Evolutionary conservation across 2,329 filamentous ascomycete genomes (phyloP).

Genomic region (Grosmannia clavigera): DNA sequence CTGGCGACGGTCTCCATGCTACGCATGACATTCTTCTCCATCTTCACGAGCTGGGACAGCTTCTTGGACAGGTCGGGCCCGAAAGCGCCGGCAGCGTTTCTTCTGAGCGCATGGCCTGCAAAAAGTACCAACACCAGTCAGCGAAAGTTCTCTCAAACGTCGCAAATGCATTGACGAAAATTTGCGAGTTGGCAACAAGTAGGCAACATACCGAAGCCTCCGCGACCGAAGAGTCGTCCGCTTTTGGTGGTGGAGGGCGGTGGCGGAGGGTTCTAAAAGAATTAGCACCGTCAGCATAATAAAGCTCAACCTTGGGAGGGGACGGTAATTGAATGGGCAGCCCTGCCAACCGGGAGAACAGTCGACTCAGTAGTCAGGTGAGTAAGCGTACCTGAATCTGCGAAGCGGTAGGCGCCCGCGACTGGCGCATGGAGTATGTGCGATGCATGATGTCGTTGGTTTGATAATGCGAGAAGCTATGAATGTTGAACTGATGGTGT

Average conservation of each 20-base stretch:
- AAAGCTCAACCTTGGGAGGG: not conserved
- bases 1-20: slow-evolving; percentile 90
- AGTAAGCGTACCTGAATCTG: slow-evolving; percentile 39
- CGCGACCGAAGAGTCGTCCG: slow-evolving; percentile 75
- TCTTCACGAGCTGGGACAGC: slow-evolving; percentile 94
- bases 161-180: not conserved
- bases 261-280: slow-evolving; percentile 70
- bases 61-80: slow-evolving; percentile 90
- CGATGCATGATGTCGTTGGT: slow-evolving; percentile 63
- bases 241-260: slow-evolving; percentile 85
- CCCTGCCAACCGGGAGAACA: not conserved
- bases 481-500: not conserved
- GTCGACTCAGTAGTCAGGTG: too few species aligned
- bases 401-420: slow-evolving; percentile 88
- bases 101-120: slow-evolving; percentile 54
- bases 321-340: not conserved
- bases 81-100: slow-evolving; percentile 64
- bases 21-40: slow-evolving; percentile 99
- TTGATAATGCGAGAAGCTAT: not conserved
- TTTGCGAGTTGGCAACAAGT: slow-evolving; percentile 23
- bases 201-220: slow-evolving; percentile 62
- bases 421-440: slow-evolving; percentile 97
- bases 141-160: not conserved
- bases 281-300: not conserved
- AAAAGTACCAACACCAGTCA: not conserved